phyloP scores from a whole-genome alignment of 257 asterid genomes.

The Ocimum tenuiflorum region DNA sequence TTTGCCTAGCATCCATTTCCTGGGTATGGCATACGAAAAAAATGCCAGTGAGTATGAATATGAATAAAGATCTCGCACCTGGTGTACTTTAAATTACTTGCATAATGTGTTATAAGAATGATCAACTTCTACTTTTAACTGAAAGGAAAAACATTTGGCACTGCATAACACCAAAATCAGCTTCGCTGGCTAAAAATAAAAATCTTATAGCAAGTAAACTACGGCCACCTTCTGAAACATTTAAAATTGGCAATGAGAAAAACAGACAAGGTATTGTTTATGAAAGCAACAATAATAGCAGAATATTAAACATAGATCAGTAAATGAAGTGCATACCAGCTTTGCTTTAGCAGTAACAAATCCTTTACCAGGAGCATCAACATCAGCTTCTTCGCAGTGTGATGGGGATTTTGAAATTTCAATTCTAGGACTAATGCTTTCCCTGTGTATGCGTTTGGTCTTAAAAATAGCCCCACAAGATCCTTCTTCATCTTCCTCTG shows the following conservation, averaged over 20 bases:
- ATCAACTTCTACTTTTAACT: conserved; percentile 1
- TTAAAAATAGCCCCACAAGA: conserved; percentile 34
- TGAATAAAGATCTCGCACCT: background rate
- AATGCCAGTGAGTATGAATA: conserved; percentile 5
- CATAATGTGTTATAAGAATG: background rate
- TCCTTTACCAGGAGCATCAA: conserved; percentile 58
- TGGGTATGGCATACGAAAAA: conserved; percentile 28
- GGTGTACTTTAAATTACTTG: background rate
- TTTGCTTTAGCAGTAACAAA: conserved; percentile 93
- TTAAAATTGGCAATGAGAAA: conserved; percentile 4
- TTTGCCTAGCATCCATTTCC: conserved; percentile 94
- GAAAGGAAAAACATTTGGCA: background rate
- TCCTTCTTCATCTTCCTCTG: conserved; percentile 52
- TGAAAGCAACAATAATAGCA: conserved; percentile 18
- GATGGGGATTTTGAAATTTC: conserved; percentile 52
- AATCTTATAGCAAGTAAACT: background rate
- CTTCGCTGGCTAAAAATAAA: background rate
- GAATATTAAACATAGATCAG: background rate
- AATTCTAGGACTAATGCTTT: conserved; percentile 48
- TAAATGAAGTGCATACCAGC: conserved; percentile 49
- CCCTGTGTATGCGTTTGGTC: conserved; percentile 56
- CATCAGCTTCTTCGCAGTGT: conserved; percentile 49
- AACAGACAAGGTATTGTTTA: background rate
- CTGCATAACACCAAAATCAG: background rate
- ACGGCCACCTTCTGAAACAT: conserved; percentile 4